Percentiles rank a stretch among this genome's conserved stretches.
These are phyloP conservation scores for Paramecium sonneborni DNA, from an alignment of 73 alveolate genomes.

Conservation along the genomic window DNA sequence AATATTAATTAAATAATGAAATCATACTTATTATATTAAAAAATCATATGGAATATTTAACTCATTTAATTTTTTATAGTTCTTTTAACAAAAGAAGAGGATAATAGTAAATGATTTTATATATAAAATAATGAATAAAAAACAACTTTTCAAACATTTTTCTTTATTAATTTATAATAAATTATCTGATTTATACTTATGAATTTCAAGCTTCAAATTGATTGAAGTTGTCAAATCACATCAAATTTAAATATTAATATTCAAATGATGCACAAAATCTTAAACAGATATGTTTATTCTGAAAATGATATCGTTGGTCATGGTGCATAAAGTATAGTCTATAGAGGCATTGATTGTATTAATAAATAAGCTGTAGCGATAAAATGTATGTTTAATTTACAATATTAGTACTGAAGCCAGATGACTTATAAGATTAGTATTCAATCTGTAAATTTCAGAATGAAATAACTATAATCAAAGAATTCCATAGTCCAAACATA, in stretches of 20 bases:
- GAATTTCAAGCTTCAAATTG: background rate
- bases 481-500: background rate
- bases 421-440: background rate
- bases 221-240: constrained; percentile 6
- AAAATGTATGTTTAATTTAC: background rate
- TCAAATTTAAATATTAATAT: background rate
- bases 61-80: too few relatives aligned
- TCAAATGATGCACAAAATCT: background rate
- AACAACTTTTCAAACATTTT: too few relatives aligned
- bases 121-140: too few relatives aligned
- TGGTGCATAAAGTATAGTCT: constrained; percentile 55
- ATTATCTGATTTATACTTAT: background rate
- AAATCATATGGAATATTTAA: background rate
- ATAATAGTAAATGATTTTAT: too few relatives aligned
- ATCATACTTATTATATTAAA: background rate
- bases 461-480: background rate
- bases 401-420: background rate
- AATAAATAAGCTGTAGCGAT: constrained; percentile 52
- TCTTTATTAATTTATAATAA: background rate
- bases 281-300: background rate
- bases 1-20: too few relatives aligned
- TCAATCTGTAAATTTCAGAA: background rate
- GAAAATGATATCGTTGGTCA: constrained; percentile 39
- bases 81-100: too few relatives aligned
- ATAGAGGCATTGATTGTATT: constrained; percentile 28